These are phyloP conservation scores for Davidsoniella virescens DNA, from an alignment of 2,329 filamentous ascomycete species.

Conservation along the genomic window DNA sequence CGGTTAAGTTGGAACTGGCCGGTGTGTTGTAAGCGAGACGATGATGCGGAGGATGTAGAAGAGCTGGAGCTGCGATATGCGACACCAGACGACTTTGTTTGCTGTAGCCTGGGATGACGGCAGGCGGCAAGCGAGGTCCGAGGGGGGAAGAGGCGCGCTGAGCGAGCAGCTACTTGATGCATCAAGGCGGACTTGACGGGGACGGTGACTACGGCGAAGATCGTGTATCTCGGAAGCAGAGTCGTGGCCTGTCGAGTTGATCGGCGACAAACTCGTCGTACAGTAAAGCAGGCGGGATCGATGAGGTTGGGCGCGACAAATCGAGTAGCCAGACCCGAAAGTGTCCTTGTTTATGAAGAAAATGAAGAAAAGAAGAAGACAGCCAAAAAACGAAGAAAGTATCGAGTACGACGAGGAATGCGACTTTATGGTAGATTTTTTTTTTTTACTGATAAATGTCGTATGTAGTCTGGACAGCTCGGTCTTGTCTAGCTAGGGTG, in stretches of 20 bases:
- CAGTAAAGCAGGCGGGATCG: too few relatives aligned
- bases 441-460: not conserved
- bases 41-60: not conserved
- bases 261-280: too few relatives aligned
- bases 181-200: constrained; percentile 2
- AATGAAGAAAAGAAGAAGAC: not conserved
- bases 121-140: not conserved
- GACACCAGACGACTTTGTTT: not conserved
- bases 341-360: not conserved
- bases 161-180: constrained; percentile 4
- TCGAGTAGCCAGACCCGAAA: too few relatives aligned
- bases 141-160: not conserved
- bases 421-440: not conserved
- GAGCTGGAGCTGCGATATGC: not conserved
- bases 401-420: not conserved
- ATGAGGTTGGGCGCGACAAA: too few relatives aligned
- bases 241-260: too few relatives aligned
- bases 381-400: not conserved
- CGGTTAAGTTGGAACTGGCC: not conserved
- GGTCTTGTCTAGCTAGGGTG: too few relatives aligned
- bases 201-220: not conserved
- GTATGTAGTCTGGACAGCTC: not conserved
- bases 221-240: too few relatives aligned
- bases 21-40: not conserved
- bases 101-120: not conserved